A percentile compares a stretch with the other conserved stretches of the same genome.
These are phyloP conservation scores for Endogone sp. DNA, from an alignment of 192 early-diverging fungal genomes.

Conservation along the genomic window DNA sequence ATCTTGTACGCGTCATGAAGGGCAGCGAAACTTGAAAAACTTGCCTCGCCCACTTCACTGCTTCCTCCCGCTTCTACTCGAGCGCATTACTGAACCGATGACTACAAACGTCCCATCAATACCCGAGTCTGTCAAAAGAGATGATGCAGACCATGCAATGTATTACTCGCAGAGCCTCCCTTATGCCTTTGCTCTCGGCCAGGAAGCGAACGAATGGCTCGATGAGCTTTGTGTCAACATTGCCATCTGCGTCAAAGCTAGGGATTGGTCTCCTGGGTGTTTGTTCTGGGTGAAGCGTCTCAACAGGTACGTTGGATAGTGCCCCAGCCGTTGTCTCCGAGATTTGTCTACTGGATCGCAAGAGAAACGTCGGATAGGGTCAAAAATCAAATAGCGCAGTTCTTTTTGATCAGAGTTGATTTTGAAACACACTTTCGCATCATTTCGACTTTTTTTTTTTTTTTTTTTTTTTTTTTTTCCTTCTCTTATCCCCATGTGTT, in stretches of 20 bases:
- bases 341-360: not conserved
- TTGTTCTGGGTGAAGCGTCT: slow-evolving; percentile 56
- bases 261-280: slow-evolving; percentile 52
- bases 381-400: too few species aligned
- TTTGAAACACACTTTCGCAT: slow-evolving; percentile 1
- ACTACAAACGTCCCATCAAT: too few species aligned
- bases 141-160: slow-evolving; percentile 28
- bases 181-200: slow-evolving; percentile 26
- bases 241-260: slow-evolving; percentile 36
- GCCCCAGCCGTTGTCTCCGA: too few species aligned
- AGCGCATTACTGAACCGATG: too few species aligned
- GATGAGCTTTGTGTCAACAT: slow-evolving; percentile 44
- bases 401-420: slow-evolving; percentile 12
- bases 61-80: too few species aligned
- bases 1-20: too few species aligned
- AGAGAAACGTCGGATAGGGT: not conserved
- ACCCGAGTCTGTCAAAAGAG: slow-evolving; percentile 24
- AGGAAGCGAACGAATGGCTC: slow-evolving; percentile 40
- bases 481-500: too few species aligned
- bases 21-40: too few species aligned
- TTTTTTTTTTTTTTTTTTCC: too few species aligned
- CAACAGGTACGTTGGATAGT: slow-evolving; percentile 54
- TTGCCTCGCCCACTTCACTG: too few species aligned
- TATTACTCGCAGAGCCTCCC: slow-evolving; percentile 34
- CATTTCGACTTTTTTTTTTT: too few species aligned